Conservation (phyloP, 352 stramenopile genomes). For the Peronosclerospora sorghi region DNA sequence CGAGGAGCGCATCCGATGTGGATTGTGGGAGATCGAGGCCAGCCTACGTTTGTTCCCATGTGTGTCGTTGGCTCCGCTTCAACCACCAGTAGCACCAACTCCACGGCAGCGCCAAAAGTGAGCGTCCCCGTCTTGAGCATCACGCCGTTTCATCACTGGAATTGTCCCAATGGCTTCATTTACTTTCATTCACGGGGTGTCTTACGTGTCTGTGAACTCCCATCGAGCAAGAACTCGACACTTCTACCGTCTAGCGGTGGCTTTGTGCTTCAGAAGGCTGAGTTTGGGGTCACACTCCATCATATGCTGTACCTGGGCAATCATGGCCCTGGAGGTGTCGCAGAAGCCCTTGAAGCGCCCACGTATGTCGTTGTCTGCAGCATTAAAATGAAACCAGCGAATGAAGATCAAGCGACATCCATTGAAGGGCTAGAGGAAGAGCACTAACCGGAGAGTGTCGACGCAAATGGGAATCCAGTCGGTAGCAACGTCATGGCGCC, state of each 20-base stretch:
- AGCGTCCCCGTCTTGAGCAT: slow-evolving; percentile 79
- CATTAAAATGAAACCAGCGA: slow-evolving; percentile 31
- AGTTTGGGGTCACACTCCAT: slow-evolving; percentile 65
- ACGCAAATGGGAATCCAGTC: slow-evolving; percentile 31
- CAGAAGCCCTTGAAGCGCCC: slow-evolving; percentile 60
- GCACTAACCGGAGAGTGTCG: slow-evolving; percentile 25
- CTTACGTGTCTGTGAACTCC: slow-evolving; percentile 72
- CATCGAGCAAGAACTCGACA: slow-evolving; percentile 58
- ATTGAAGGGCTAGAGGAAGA: slow-evolving; percentile 51
- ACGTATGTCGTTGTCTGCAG: slow-evolving; percentile 78
- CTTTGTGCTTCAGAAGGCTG: slow-evolving; percentile 72
- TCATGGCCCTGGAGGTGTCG: slow-evolving; percentile 62
- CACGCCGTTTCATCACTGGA: slow-evolving; percentile 82
- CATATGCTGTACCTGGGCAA: slow-evolving; percentile 72
- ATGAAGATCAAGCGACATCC: slow-evolving; percentile 50
- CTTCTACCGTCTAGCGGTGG: slow-evolving; percentile 57
- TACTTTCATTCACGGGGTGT: slow-evolving; percentile 78
- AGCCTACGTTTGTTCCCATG: slow-evolving; percentile 63
- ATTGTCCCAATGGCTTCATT: slow-evolving; percentile 81
- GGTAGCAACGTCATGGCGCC: slow-evolving; percentile 69
- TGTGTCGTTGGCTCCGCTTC: slow-evolving; percentile 29
- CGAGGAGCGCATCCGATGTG: slow-evolving; percentile 76
- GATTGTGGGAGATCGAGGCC: slow-evolving; percentile 56
- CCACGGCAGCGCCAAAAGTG: slow-evolving; percentile 22
- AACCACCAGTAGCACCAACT: slow-evolving; percentile 11